Conservation (phyloP, 805 yeast genomes). For the Spathaspora arborariae region DNA sequence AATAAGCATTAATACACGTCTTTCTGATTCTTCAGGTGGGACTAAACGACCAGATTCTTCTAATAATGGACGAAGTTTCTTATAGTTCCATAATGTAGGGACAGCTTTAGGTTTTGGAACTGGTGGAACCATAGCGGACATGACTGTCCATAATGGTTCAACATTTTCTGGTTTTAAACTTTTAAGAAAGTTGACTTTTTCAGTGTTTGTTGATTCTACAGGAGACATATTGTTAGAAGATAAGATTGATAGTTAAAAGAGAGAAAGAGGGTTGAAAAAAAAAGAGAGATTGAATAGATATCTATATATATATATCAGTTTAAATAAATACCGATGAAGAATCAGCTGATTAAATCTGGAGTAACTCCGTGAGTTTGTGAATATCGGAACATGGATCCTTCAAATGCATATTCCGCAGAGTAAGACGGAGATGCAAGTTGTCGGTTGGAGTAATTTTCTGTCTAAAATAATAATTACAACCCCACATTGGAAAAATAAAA, state of each 20-base stretch:
- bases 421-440: not conserved
- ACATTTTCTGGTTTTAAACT: conserved; percentile 9
- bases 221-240: not conserved
- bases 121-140: conserved; percentile 13
- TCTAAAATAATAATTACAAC: not conserved
- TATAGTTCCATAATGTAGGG: conserved; percentile 11
- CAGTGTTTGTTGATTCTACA: conserved; percentile 1
- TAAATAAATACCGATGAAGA: not conserved
- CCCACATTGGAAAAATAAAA: not conserved
- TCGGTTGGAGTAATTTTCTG: not conserved
- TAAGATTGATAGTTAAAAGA: too few relatives aligned
- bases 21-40: conserved; percentile 12
- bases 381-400: not conserved
- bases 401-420: not conserved
- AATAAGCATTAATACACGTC: conserved; percentile 12
- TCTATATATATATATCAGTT: not conserved
- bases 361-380: not conserved
- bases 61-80: conserved; percentile 10
- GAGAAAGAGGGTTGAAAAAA: not conserved
- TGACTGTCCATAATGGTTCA: conserved; percentile 12
- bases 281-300: not conserved
- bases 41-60: conserved; percentile 12
- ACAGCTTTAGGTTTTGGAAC: conserved; percentile 11
- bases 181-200: conserved; percentile 6
- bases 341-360: not conserved